Conservation (phyloP, 345 rosid species). For the Gynandropsis gynandra region DNA sequence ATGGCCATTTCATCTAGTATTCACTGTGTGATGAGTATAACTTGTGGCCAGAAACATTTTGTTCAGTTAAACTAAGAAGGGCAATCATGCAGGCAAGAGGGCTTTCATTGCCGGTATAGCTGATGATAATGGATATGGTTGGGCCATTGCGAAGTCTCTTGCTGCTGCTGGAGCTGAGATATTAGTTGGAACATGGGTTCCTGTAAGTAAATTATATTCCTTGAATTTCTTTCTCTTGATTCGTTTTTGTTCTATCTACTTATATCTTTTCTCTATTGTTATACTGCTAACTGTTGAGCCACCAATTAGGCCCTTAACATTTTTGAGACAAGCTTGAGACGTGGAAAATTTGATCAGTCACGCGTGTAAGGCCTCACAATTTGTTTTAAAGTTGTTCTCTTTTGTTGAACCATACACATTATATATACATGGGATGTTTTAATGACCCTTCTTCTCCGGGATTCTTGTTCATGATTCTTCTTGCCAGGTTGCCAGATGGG, state of each 20-base stretch:
- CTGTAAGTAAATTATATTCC: conserved; percentile 44
- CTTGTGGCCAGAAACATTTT: background rate
- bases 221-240: background rate
- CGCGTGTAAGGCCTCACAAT: conserved; percentile 51
- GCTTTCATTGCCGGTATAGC: conserved; percentile 82
- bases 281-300: background rate
- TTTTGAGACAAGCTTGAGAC: background rate
- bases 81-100: conserved; percentile 43
- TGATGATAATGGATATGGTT: conserved; percentile 79
- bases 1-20: too few relatives aligned
- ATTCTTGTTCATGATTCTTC: background rate
- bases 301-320: background rate
- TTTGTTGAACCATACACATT: conserved; percentile 2
- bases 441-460: background rate
- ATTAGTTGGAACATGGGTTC: conserved; percentile 97
- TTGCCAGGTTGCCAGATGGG: conserved; percentile 88
- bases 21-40: too few relatives aligned
- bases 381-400: conserved; percentile 2
- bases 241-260: background rate
- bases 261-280: background rate
- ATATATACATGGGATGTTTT: conserved; percentile 3
- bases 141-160: conserved; percentile 86
- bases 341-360: background rate
- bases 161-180: conserved; percentile 99
- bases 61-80: background rate